A percentile compares a stretch with the other conserved stretches of the same genome.
Evolutionary conservation across 805 yeast genomes (phyloP).

Genomic region (Myxozyma udenii): DNA sequence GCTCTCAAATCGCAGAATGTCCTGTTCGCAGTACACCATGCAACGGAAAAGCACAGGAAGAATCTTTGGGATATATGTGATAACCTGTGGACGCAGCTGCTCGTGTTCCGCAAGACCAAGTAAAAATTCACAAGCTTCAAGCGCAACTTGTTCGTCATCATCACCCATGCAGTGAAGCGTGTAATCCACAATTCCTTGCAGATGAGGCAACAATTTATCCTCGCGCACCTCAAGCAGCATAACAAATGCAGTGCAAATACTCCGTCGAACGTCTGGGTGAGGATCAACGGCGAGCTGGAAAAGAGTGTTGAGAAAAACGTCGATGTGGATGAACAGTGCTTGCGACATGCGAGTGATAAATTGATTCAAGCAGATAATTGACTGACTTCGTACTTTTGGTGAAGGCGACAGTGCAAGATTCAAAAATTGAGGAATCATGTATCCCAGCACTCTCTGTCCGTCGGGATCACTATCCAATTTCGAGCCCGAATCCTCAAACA

Average conservation of each 20-base stretch:
- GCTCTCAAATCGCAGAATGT: constrained; percentile 59
- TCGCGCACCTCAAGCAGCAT: constrained; percentile 71
- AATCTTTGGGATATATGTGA: constrained; percentile 57
- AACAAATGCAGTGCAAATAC: constrained; percentile 74
- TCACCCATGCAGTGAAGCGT: constrained; percentile 72
- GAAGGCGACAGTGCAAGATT: constrained; percentile 45
- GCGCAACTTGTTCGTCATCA: constrained; percentile 67
- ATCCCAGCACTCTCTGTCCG: constrained; percentile 65
- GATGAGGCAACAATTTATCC: constrained; percentile 72
- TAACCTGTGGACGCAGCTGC: constrained; percentile 47
- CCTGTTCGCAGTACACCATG: constrained; percentile 87
- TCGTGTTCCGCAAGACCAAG: constrained; percentile 64
- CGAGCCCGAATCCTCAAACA: constrained; percentile 81
- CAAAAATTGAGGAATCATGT: constrained; percentile 64
- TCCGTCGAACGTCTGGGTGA: constrained; percentile 59
- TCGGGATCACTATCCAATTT: constrained; percentile 62
- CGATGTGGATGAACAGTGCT: constrained; percentile 60
- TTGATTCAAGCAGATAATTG: constrained; percentile 72
- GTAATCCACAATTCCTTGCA: constrained; percentile 82
- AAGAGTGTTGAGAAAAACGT: constrained; percentile 59
- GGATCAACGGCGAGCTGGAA: constrained; percentile 67
- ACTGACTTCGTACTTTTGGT: constrained; percentile 55
- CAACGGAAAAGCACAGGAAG: constrained; percentile 74
- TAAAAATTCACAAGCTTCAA: constrained; percentile 91
- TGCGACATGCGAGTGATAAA: constrained; percentile 69